Base-by-base conservation (phyloP, 768 basidiomycete species). In the Harrya chromipes region DNA sequence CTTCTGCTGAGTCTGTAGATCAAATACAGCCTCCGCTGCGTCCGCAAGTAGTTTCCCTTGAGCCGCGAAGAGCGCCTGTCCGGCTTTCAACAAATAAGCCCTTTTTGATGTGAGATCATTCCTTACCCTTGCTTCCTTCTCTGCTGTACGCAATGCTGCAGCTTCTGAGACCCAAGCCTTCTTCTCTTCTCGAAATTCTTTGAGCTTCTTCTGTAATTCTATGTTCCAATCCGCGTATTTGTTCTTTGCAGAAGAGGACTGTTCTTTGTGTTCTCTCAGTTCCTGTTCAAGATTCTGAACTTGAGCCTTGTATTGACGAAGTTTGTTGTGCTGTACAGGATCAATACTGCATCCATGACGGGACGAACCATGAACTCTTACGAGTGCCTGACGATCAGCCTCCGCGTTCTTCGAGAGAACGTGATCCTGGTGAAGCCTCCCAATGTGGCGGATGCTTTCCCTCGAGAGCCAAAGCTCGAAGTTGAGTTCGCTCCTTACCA, bases 191-290 rank as follows among this genome's bases (percentile, higher is more conserved):
- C 90, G 76, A 42, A 90, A 74, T 42, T 82, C 82, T 47, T 77
- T 80, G 48, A 92, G 71, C 63, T 87, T 88, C 50, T 84, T 82
- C 60, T 88, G 84, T n/a, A 94, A 68, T 51, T 90, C 83, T 4
- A 73, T 77, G 56, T 90, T 90, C 87, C 90, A 94, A 49, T 91
- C 88, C 3, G 81, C 79, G 60, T 89, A 90, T 58, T 87, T 86
- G 52, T 82, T 79, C 62, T 90, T 90, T 3, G 84, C 81, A 13
- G 78, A 79, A 2, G 81, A 77, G 1, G 89, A 84, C 56, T 89
- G 85, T 31, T 78, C 75, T 52, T 84, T 87, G 53, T 91, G 82
- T 39, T 85, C 83, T 40, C 77, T 82, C 27, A 94, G 73, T 52
- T 90, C 84, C 31, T 70, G 75, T 54, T 89, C 83, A 9, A 93